Conservation (phyloP, 2,329 filamentous ascomycete species). For the Penicillium verrucosum region DNA sequence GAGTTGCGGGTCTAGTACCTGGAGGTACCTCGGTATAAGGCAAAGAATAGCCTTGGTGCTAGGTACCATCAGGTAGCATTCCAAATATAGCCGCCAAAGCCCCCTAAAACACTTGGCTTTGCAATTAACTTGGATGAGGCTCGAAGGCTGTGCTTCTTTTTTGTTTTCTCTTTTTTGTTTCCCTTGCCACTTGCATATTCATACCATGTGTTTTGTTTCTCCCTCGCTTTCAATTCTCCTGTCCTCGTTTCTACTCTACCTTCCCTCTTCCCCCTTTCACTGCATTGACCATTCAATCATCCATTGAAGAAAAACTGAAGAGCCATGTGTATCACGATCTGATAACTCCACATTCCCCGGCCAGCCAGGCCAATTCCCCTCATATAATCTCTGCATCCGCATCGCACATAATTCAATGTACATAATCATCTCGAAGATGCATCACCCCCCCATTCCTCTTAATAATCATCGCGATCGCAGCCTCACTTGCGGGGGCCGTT, state of each 20-base stretch:
- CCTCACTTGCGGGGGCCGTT: neutral
- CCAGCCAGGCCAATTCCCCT: neutral
- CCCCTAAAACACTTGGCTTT: slow-evolving; percentile 21
- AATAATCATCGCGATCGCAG: slow-evolving; percentile 1
- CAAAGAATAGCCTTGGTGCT: rapidly evolving
- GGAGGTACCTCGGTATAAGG: neutral
- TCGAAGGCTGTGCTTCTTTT: neutral
- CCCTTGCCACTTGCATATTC: neutral
- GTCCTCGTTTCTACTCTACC: neutral
- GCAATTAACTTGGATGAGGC: slow-evolving; percentile 7
- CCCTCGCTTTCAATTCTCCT: neutral
- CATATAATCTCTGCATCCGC: neutral
- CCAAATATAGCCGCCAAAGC: slow-evolving; percentile 5
- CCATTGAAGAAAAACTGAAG: neutral
- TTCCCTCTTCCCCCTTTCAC: neutral
- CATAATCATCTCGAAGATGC: neutral
- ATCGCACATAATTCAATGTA: neutral
- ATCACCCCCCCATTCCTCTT: slow-evolving; percentile 1
- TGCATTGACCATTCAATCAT: neutral
- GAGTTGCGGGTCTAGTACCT: neutral
- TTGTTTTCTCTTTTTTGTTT: neutral
- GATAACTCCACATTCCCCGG: neutral
- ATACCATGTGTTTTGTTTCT: slow-evolving; percentile 7
- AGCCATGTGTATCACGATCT: slow-evolving; percentile 2
- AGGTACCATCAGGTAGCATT: slow-evolving; percentile 7